Base-by-base conservation (phyloP, 345 rosid species). In the Geranium rotundifolium region DNA sequence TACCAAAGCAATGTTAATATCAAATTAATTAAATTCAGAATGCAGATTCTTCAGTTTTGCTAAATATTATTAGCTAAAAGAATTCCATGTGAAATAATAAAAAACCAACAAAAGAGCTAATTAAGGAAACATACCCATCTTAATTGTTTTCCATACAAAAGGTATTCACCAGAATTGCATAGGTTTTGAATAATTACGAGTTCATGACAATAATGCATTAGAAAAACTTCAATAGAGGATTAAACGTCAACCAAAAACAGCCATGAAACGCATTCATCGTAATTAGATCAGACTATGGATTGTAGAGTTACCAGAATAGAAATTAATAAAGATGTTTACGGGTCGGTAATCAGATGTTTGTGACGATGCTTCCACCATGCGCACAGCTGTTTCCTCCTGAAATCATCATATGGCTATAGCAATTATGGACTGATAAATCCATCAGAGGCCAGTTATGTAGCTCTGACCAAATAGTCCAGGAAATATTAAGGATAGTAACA, bases 371-470 rank as follows among this genome's bases (percentile, higher is more conserved):
- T 83, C 83, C 50, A 80, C 85, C 73, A 91, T 72, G 58, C 96
- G 81, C 76, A 79, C 55, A 46, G 95, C 96, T 65, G 90, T 82
- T 79, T 88, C 96, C 66, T 84, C 96, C 96, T 91, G 76, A 62
- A 62, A 73, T 56, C 55, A 56, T 20, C 2, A 37, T 17, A 39
- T 18, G 7, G 59, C 31, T 56, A 29, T 0, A 50, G 63, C 30
- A 34, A 68, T 39, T 20, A 0, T 60, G 14, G 62, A 34, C 34
- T 57, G 19, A 15, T 23, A 54, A 34, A 15, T 54, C 19, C 6
- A 54, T 16, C 19, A 54, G 15, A 16, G 19, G 16, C 19, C 3
- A 17, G 5, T 17, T 16, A 54, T 54, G 19, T 54, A 19, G 19
- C 3, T 54, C 15, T 54, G 57, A 10, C 19, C 57, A 16, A 54